These are phyloP conservation scores for Micractinium sp. DNA, from an alignment of 139 green algal genomes.

Conservation along the genomic window DNA sequence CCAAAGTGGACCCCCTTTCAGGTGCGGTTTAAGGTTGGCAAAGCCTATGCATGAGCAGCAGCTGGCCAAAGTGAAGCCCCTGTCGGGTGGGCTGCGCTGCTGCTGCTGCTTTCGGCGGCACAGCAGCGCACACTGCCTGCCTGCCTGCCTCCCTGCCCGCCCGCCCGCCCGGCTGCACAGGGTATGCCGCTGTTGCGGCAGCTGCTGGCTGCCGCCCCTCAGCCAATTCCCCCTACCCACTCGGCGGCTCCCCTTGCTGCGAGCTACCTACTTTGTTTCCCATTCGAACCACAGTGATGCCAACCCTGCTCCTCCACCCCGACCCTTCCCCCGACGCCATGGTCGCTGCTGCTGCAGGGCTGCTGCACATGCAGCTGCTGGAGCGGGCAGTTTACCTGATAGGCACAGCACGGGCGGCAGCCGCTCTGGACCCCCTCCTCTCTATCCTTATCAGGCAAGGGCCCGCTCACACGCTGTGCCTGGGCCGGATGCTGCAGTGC, in stretches of 20 bases:
- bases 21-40: conserved; percentile 29
- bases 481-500: too few relatives aligned
- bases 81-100: conserved; percentile 39
- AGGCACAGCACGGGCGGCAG: not conserved
- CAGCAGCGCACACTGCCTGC: not conserved
- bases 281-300: not conserved
- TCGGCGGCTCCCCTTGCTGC: not conserved
- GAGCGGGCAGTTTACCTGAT: conserved; percentile 49
- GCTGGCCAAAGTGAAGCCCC: conserved; percentile 62
- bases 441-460: conserved; percentile 39
- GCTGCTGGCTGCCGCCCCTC: not conserved
- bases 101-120: not conserved
- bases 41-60: conserved; percentile 51
- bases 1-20: conserved; percentile 57
- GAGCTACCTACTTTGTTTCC: not conserved
- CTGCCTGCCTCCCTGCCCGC: not conserved
- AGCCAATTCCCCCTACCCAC: not conserved
- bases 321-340: not conserved
- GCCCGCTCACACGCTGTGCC: too few relatives aligned
- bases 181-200: not conserved
- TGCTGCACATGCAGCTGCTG: conserved; percentile 69
- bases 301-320: not conserved
- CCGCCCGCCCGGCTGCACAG: not conserved
- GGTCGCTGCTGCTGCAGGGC: conserved; percentile 35
- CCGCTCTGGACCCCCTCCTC: conserved; percentile 47